These are phyloP conservation scores for Apiospora rasikravindrae DNA, from an alignment of 2,329 filamentous ascomycete species.

Conservation along the genomic window DNA sequence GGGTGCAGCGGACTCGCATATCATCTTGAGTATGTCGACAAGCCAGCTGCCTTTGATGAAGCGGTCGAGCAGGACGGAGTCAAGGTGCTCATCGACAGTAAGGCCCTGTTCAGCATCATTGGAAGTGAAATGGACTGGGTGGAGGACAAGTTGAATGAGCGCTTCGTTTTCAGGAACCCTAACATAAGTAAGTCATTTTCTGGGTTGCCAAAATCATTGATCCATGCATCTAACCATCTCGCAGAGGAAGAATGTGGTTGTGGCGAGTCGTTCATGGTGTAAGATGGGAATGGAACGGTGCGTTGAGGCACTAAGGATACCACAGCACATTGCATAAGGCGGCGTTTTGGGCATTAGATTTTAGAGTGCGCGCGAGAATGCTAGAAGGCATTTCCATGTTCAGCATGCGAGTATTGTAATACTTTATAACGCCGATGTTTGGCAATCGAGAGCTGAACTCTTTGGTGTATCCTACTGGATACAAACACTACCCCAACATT, in stretches of 20 bases:
- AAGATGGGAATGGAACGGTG: slow-evolving; percentile 23
- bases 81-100: slow-evolving; percentile 94
- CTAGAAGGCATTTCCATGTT: slow-evolving; percentile 3
- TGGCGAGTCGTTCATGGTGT: slow-evolving; percentile 92
- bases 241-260: slow-evolving; percentile 93
- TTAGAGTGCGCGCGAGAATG: not conserved
- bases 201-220: slow-evolving; percentile 32
- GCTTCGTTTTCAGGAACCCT: slow-evolving; percentile 94
- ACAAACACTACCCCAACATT: not conserved
- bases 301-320: slow-evolving; percentile 18
- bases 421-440: not conserved
- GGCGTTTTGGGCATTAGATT: slow-evolving; percentile 21
- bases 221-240: slow-evolving; percentile 37
- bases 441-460: not conserved
- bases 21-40: slow-evolving; percentile 93
- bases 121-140: slow-evolving; percentile 99
- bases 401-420: not conserved
- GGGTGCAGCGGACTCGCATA: slow-evolving; percentile 95
- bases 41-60: slow-evolving; percentile 87
- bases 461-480: not conserved
- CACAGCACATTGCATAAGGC: slow-evolving; percentile 23
- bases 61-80: slow-evolving; percentile 95
- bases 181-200: slow-evolving; percentile 83
- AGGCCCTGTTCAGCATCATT: slow-evolving; percentile 96
- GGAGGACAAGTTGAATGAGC: slow-evolving; percentile 89